phyloP scores from a whole-genome alignment of 192 early-diverging fungal genomes.

The Neocallimastix lanati region DNA sequence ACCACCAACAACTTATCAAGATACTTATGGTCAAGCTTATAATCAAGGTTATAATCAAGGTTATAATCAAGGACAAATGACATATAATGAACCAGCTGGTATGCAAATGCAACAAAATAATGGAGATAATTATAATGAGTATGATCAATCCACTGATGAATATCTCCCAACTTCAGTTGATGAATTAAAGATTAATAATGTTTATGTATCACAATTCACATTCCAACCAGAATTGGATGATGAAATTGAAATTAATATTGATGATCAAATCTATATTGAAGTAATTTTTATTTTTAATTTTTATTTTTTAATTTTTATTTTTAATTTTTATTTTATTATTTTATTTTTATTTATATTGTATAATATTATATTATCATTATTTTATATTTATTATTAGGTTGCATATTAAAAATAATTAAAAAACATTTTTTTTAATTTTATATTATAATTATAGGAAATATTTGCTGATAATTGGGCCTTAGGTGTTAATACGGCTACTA shows the following conservation, averaged over 20 bases:
- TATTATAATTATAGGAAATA: too few relatives aligned
- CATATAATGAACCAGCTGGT: neutral
- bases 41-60: too few relatives aligned
- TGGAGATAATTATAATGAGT: neutral
- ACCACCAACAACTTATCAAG: neutral
- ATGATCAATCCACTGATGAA: neutral
- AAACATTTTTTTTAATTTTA: too few relatives aligned
- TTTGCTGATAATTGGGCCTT: neutral
- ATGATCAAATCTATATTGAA: neutral
- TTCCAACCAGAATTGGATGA: neutral
- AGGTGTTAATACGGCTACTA: neutral
- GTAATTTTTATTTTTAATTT: too few relatives aligned
- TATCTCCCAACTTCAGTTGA: neutral
- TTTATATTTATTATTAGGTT: too few relatives aligned
- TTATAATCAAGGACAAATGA: neutral
- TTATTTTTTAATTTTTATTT: too few relatives aligned
- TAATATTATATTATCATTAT: too few relatives aligned
- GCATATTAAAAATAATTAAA: too few relatives aligned
- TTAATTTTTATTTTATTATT: too few relatives aligned
- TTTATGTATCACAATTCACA: neutral
- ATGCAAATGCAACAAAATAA: neutral
- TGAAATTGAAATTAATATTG: neutral
- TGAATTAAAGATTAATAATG: neutral
- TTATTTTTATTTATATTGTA: too few relatives aligned
- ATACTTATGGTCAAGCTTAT: neutral